phyloP scores from a whole-genome alignment of 306 rosid genomes.

The Begonia loranthoides region DNA sequence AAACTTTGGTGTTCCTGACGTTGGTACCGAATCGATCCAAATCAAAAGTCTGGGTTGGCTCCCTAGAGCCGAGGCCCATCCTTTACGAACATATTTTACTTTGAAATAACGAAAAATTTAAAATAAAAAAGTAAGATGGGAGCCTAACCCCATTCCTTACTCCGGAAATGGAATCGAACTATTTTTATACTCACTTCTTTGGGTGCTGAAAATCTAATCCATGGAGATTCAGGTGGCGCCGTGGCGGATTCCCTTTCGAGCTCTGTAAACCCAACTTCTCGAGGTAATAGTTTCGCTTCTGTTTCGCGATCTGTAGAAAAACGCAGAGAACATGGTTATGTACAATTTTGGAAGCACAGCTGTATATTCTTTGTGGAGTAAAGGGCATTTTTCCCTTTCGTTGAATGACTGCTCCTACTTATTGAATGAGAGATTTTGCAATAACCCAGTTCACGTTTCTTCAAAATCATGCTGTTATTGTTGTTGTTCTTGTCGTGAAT shows the following conservation, averaged over 20 bases:
- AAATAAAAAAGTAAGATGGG: background rate
- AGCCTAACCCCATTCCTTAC: no score
- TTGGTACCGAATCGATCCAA: no score
- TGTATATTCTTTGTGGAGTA: slow-evolving; percentile 37
- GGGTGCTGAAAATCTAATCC: slow-evolving; percentile 1
- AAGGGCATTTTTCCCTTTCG: slow-evolving; percentile 35
- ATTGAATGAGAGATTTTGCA: slow-evolving; percentile 37
- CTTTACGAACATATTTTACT: no score
- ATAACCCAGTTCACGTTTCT: slow-evolving; percentile 25
- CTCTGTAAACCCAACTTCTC: slow-evolving; percentile 4
- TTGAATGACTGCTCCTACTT: slow-evolving; percentile 46
- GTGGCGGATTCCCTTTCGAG: background rate
- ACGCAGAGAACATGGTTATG: slow-evolving; percentile 17
- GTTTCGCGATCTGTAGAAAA: slow-evolving; percentile 10
- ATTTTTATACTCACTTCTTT: no score
- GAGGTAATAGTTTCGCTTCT: slow-evolving; percentile 13
- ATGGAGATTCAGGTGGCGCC: slow-evolving; percentile 1
- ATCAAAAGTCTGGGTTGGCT: no score
- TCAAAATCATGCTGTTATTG: slow-evolving; percentile 23
- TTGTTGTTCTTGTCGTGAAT: slow-evolving; percentile 36
- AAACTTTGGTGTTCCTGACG: no score
- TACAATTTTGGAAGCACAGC: slow-evolving; percentile 46
- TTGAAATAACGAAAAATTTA: background rate
- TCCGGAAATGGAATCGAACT: no score
- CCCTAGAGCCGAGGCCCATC: no score